Percentiles rank a stretch among this genome's conserved stretches.
Conservation (phyloP, 805 yeast genomes). For the Saccharomycopsis lassenensis region DNA sequence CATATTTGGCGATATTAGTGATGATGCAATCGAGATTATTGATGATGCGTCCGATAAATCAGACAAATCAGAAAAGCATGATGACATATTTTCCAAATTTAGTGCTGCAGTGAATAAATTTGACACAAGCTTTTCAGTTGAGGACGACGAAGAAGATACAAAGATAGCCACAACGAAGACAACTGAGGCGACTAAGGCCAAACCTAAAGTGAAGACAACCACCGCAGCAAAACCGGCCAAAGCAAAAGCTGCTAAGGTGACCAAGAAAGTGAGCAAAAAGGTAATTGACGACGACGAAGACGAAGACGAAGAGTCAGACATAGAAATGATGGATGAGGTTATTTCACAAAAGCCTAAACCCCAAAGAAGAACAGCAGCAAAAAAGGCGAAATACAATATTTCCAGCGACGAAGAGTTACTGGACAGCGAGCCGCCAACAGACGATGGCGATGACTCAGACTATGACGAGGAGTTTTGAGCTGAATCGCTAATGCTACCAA, state of each 20-base stretch:
- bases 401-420: no score
- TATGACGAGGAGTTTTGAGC: no score
- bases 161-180: not conserved
- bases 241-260: constrained; percentile 1
- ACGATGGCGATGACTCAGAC: no score
- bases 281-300: no score
- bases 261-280: no score
- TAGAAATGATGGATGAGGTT: no score
- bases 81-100: constrained; percentile 16
- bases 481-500: no score
- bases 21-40: constrained; percentile 5
- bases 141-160: not conserved
- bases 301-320: no score
- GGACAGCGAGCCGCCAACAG: no score
- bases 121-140: constrained; percentile 6
- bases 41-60: constrained; percentile 2
- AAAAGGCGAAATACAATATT: no score
- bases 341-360: no score
- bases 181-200: not conserved
- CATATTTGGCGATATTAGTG: constrained; percentile 11
- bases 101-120: constrained; percentile 14
- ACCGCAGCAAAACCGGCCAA: constrained; percentile 3
- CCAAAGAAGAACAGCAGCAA: no score
- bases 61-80: constrained; percentile 12
- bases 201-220: constrained; percentile 1